Evolutionary conservation across 768 basidiomycete species (phyloP).

Genomic region (Lactifluus subvellereus): DNA sequence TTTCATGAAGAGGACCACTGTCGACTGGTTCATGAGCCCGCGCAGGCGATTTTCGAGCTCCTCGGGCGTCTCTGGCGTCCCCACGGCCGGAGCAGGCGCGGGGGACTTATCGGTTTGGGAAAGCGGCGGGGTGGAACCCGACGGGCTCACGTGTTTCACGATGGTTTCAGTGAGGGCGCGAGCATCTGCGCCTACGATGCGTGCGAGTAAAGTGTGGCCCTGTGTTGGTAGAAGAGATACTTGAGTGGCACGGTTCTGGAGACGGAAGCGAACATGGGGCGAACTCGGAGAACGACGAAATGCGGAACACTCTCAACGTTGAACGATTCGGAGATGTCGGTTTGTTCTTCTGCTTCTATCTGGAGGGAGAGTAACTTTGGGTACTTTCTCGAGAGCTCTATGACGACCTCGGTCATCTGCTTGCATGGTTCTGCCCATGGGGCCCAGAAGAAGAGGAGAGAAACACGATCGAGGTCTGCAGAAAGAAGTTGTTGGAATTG

Average conservation of each 20-base stretch:
- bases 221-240: conserved; percentile 30
- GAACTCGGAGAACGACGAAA: conserved; percentile 74
- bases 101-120: conserved; percentile 45
- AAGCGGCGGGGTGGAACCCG: conserved; percentile 34
- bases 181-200: conserved; percentile 78
- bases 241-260: neutral
- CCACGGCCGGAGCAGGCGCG: conserved; percentile 26
- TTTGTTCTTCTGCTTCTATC: conserved; percentile 75
- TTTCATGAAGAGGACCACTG: conserved; percentile 63
- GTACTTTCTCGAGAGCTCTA: conserved; percentile 69
- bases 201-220: conserved; percentile 84
- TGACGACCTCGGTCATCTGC: conserved; percentile 78
- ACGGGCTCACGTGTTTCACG: conserved; percentile 44
- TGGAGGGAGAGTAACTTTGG: conserved; percentile 65
- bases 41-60: conserved; percentile 61
- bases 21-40: conserved; percentile 66
- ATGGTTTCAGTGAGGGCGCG: conserved; percentile 54
- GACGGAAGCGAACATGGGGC: conserved; percentile 23
- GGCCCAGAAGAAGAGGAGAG: conserved; percentile 92
- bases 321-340: conserved; percentile 88
- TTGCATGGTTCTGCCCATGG: conserved; percentile 88
- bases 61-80: conserved; percentile 50
- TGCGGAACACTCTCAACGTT: conserved; percentile 86
- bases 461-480: conserved; percentile 70
- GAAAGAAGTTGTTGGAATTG: conserved; percentile 74